phyloP scores from a whole-genome alignment of 2,329 filamentous ascomycete species.

The Colletotrichum salicis region DNA sequence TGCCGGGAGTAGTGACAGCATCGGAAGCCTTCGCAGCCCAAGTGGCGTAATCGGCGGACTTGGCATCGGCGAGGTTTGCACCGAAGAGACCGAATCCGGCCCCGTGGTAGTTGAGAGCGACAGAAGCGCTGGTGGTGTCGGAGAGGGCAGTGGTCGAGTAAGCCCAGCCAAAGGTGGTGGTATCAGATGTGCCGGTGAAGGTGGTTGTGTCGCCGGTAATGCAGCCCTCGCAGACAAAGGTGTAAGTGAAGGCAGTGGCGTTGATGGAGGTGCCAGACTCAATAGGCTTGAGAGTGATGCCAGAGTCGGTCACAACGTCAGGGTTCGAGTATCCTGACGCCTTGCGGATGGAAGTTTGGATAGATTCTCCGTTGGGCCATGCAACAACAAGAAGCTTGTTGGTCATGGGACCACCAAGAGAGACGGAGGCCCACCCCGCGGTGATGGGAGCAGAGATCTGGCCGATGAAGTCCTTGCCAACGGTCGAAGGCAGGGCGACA shows the following conservation, averaged over 20 bases:
- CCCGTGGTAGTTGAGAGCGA: constrained; percentile 37
- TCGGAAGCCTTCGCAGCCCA: constrained; percentile 41
- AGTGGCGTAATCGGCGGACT: constrained; percentile 37
- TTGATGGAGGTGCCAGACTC: constrained; percentile 58
- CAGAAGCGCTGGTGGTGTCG: constrained; percentile 33
- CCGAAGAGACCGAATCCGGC: constrained; percentile 39
- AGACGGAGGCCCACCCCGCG: constrained; percentile 36
- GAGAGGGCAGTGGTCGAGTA: constrained; percentile 35
- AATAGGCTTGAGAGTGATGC: constrained; percentile 53
- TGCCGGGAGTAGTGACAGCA: constrained; percentile 32
- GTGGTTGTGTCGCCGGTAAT: constrained; percentile 43
- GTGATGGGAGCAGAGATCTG: constrained; percentile 33
- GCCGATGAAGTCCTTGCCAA: constrained; percentile 34
- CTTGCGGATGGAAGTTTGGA: constrained; percentile 42
- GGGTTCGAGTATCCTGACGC: constrained; percentile 53
- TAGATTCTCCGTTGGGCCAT: constrained; percentile 54
- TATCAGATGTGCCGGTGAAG: constrained; percentile 34
- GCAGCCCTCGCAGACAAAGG: constrained; percentile 58
- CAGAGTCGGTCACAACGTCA: constrained; percentile 47
- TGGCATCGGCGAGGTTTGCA: constrained; percentile 35
- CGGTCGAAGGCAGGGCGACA: constrained; percentile 26
- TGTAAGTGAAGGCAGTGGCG: constrained; percentile 58
- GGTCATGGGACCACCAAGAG: constrained; percentile 55
- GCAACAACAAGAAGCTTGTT: constrained; percentile 55
- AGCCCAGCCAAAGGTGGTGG: constrained; percentile 33